phyloP scores from a whole-genome alignment of 169 alveolate genomes.

The Eimeria sp. region DNA sequence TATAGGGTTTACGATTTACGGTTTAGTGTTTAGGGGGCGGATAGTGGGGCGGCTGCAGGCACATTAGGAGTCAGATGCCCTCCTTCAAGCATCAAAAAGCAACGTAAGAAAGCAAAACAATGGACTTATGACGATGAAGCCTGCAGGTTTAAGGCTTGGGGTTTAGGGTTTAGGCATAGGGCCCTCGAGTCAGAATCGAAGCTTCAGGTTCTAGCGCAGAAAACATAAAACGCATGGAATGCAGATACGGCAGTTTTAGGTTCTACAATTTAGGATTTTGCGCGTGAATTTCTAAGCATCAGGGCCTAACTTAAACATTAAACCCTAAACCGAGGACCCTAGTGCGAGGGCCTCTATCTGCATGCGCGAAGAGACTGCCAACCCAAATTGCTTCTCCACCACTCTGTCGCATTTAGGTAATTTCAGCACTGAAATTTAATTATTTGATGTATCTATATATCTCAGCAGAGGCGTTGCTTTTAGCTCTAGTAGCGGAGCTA shows the following conservation, averaged over 20 bases:
- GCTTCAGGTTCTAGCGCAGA: not conserved
- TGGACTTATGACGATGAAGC: too few species aligned
- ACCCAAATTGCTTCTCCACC: too few species aligned
- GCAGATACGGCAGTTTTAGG: not conserved
- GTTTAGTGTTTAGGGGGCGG: not conserved
- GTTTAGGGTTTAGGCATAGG: not conserved
- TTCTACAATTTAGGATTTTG: not conserved
- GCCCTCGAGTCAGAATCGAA: not conserved
- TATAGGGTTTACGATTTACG: not conserved
- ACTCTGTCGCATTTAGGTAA: too few species aligned
- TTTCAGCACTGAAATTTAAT: not conserved
- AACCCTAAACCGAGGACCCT: not conserved
- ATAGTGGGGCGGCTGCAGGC: too few species aligned
- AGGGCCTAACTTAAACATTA: not conserved
- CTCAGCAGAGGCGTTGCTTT: not conserved
- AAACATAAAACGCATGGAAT: too few species aligned
- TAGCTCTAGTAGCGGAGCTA: not conserved
- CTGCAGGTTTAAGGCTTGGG: not conserved
- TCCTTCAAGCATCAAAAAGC: too few species aligned
- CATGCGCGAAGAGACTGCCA: not conserved
- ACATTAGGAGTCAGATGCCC: not conserved
- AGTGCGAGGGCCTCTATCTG: not conserved
- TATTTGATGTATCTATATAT: not conserved
- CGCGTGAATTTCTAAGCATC: not conserved
- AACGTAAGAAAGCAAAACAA: too few species aligned